Conservation (phyloP, 176 grass and related monocot species). For the Urochloa ruziziensis region DNA sequence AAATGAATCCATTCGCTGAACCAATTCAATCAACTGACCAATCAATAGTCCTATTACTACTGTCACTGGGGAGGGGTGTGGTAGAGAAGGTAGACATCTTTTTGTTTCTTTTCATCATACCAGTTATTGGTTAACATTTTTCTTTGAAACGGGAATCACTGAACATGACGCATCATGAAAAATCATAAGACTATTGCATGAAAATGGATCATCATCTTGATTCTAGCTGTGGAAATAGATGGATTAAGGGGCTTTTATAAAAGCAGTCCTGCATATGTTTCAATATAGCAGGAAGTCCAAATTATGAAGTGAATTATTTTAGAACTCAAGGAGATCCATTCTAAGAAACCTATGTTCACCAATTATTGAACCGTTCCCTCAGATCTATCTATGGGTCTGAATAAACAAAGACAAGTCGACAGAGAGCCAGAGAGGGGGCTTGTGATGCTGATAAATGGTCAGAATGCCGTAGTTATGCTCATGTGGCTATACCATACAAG, state of each 20-base stretch:
- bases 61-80: background rate
- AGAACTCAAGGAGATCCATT: background rate
- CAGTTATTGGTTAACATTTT: background rate
- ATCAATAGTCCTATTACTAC: background rate
- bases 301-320: slow-evolving; percentile 15
- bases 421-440: background rate
- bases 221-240: background rate
- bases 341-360: background rate
- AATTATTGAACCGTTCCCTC: slow-evolving; percentile 36
- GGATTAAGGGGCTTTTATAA: background rate
- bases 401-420: slow-evolving; percentile 22
- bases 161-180: background rate
- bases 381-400: slow-evolving; percentile 29
- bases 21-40: background rate
- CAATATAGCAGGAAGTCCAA: background rate
- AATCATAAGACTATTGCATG: background rate
- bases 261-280: background rate
- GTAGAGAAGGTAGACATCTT: too few relatives aligned
- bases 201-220: background rate
- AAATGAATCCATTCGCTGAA: slow-evolving; percentile 10
- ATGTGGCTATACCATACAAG: background rate
- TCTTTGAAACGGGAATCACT: background rate
- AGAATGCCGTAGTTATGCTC: background rate
- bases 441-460: slow-evolving; percentile 7
- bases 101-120: background rate